phyloP scores from a whole-genome alignment of 1,284 basidiomycete species.

The Malassezia sp. region DNA sequence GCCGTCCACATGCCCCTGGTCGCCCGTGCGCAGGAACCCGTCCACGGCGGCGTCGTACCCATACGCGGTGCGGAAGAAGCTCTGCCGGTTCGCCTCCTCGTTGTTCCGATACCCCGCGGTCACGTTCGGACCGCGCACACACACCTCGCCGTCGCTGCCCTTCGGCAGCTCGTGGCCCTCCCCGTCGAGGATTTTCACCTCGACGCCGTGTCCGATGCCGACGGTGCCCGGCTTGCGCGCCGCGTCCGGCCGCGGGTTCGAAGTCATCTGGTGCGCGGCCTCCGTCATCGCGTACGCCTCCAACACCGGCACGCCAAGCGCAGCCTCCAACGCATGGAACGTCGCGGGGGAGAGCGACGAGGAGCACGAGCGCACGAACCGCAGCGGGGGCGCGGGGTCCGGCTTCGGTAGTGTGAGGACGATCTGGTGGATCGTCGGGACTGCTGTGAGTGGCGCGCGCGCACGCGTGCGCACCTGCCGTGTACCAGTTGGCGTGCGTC shows the following conservation, averaged over 20 bases:
- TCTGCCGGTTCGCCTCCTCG: slow-evolving; percentile 47
- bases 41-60: slow-evolving; percentile 26
- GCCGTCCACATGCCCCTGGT: slow-evolving; percentile 56
- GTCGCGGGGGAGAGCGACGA: slow-evolving; percentile 49
- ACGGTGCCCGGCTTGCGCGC: slow-evolving; percentile 50
- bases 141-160: slow-evolving; percentile 49
- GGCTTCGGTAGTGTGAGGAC: slow-evolving; percentile 48
- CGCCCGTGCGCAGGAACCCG: slow-evolving; percentile 55
- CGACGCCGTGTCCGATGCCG: slow-evolving; percentile 50
- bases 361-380: slow-evolving; percentile 52
- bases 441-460: no score
- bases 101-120: slow-evolving; percentile 51
- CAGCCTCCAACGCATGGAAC: slow-evolving; percentile 49
- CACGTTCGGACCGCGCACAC: slow-evolving; percentile 50
- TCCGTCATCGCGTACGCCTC: slow-evolving; percentile 49
- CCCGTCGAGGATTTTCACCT: slow-evolving; percentile 49
- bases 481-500: slow-evolving; percentile 36
- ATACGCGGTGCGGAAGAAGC: slow-evolving; percentile 39
- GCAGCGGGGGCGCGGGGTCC: slow-evolving; percentile 46
- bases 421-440: slow-evolving; percentile 52
- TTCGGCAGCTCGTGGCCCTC: slow-evolving; percentile 44
- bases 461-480: no score
- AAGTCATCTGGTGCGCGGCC: slow-evolving; percentile 51
- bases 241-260: slow-evolving; percentile 46
- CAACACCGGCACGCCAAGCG: slow-evolving; percentile 50